Base-by-base conservation (phyloP, 108 stramenopile species). In the Cylindrotheca fusiformis region DNA sequence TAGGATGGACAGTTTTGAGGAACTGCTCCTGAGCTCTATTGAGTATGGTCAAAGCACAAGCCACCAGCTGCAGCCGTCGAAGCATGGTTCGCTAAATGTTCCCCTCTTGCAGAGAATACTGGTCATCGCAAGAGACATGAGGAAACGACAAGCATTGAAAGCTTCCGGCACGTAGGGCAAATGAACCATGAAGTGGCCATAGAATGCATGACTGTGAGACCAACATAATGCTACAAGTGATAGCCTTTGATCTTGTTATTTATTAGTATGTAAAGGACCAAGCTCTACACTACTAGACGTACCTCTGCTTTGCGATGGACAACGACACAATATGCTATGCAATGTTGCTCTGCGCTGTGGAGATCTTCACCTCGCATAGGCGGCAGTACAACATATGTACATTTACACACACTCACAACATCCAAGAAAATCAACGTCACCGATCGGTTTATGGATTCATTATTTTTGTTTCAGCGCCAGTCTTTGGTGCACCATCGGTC, bases 41-140 rank as follows among this genome's bases (percentile, higher is more conserved):
- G 93, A 88, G 58, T 94, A 89, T 60, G 80, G 81, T 0, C 87
- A 94, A 57, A 82, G 86, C 70, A 67, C 87, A 55, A 75, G 82
- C 52, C 72, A 85, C 72, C 81, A 90, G 68, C 45, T 86, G 52
- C 58, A 78, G 63, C 75, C 81, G 52, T 41, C 67, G 27, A 76
- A 67, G 53, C 8, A 67, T 10, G 57, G 74, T 17, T 50, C 82
- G 24, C 54, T 94, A 24, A 73, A 94, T 55, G 23, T 81, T 18
- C 44, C 68, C 19, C 62, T 83, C n/a, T 67, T 94, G 27, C 77
- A 81, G 52, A 62, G 72, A 8, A 87, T 94, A 21, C 58, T 82
- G 50, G 52, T 63, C 2, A 36, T 85, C n/a, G 77, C 81, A 4
- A 72, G 82, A 29, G 69, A 78, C 18, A 65, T 89, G 3, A 72